Conservation (phyloP, 1,284 basidiomycete genomes). For the Naganishia liquefaciens region DNA sequence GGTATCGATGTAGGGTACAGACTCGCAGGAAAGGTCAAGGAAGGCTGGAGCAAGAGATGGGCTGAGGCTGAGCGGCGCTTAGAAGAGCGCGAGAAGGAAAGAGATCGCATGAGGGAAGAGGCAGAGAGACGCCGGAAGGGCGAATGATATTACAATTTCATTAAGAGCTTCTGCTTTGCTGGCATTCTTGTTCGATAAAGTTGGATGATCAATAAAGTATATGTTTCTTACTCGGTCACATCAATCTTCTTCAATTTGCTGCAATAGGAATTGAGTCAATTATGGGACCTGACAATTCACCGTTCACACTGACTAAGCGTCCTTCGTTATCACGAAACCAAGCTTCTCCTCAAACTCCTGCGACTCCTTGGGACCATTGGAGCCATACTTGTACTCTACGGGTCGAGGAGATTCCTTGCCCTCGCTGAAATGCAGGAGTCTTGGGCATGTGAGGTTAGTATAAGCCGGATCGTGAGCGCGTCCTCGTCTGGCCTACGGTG, state of each 20-base stretch:
- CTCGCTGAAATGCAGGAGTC: slow-evolving; percentile 33
- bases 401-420: slow-evolving; percentile 32
- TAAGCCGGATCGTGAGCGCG: neutral
- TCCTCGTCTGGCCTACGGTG: slow-evolving; percentile 35
- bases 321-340: slow-evolving; percentile 27
- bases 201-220: neutral
- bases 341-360: slow-evolving; percentile 35
- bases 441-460: neutral
- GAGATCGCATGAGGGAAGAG: slow-evolving; percentile 9
- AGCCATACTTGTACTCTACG: slow-evolving; percentile 34
- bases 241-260: slow-evolving; percentile 25
- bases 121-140: neutral
- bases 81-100: slow-evolving; percentile 20
- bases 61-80: slow-evolving; percentile 18
- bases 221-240: slow-evolving; percentile 6
- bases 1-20: slow-evolving; percentile 14
- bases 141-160: neutral
- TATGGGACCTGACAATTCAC: too few species aligned
- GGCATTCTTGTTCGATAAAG: too few species aligned
- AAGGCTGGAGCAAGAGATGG: slow-evolving; percentile 25
- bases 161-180: neutral
- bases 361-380: slow-evolving; percentile 32
- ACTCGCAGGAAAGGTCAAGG: slow-evolving; percentile 17
- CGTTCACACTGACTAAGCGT: slow-evolving; percentile 19
- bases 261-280: neutral